Conservation (phyloP, 768 basidiomycete genomes). For the Flagelloscypha sp. region DNA sequence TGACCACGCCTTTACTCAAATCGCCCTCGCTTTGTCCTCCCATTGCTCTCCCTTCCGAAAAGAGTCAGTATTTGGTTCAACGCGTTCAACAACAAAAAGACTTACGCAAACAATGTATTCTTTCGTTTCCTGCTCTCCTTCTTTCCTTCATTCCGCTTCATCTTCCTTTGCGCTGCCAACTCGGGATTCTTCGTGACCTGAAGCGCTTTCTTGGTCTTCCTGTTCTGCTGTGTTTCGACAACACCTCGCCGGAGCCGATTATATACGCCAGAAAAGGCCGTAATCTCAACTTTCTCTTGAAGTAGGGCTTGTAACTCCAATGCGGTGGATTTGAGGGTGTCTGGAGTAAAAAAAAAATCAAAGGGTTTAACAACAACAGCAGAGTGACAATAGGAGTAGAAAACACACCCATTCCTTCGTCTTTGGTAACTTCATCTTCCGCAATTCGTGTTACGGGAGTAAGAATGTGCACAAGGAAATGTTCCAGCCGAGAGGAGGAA, state of each 20-base stretch:
- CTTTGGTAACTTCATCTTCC: conserved; percentile 80
- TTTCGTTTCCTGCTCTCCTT: conserved; percentile 85
- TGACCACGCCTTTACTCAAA: too few species aligned
- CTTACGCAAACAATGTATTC: conserved; percentile 50
- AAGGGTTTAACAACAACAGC: neutral
- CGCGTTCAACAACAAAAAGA: too few species aligned
- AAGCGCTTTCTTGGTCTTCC: conserved; percentile 53
- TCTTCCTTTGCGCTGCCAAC: conserved; percentile 65
- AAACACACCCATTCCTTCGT: conserved; percentile 65
- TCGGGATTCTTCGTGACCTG: conserved; percentile 67
- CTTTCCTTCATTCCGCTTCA: conserved; percentile 64
- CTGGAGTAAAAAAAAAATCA: conserved; percentile 28
- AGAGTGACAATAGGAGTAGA: neutral
- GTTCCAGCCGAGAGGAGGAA: conserved; percentile 46
- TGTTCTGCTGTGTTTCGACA: conserved; percentile 57
- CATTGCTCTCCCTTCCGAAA: neutral
- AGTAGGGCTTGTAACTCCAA: conserved; percentile 82
- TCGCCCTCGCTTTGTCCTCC: too few species aligned
- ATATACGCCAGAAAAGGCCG: conserved; percentile 72
- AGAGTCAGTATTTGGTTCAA: neutral
- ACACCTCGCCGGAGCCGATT: conserved; percentile 71
- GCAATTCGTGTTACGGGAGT: conserved; percentile 80
- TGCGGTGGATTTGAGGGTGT: conserved; percentile 74
- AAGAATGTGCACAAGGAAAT: conserved; percentile 76
- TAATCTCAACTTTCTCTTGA: conserved; percentile 81